A percentile compares a stretch with the other conserved stretches of the same genome.
Evolutionary conservation across 345 rosid species (phyloP).

Genomic region (Anastatica hierochuntica): DNA sequence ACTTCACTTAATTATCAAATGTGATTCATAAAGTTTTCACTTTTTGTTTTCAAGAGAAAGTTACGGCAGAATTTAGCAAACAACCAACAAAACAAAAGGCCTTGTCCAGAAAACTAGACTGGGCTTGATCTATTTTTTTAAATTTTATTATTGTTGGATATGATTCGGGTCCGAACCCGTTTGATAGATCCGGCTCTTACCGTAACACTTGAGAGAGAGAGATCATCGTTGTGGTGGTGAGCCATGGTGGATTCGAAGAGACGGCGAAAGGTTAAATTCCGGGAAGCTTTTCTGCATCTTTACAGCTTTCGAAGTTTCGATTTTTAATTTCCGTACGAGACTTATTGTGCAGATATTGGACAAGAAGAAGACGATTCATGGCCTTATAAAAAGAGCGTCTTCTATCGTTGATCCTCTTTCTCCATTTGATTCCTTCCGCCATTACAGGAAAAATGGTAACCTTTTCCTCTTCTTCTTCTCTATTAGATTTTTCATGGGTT

Average conservation of each 20-base stretch:
- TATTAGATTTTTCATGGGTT: too few relatives aligned
- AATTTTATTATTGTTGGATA: too few relatives aligned
- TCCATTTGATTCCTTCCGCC: constrained; percentile 48
- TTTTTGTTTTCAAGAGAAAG: too few relatives aligned
- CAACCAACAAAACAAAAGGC: too few relatives aligned
- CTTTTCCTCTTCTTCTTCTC: too few relatives aligned
- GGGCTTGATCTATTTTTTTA: too few relatives aligned
- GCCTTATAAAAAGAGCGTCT: constrained; percentile 55
- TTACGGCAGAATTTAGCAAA: too few relatives aligned
- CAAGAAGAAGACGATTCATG: constrained; percentile 52
- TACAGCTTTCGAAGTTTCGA: neutral
- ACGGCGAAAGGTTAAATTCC: constrained; percentile 31
- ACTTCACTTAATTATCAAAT: too few relatives aligned
- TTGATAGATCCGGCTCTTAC: constrained; percentile 4
- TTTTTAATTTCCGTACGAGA: neutral
- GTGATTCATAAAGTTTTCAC: too few relatives aligned
- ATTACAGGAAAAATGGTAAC: constrained; percentile 42
- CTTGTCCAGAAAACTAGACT: too few relatives aligned
- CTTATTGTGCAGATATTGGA: constrained; percentile 39
- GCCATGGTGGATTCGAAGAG: constrained; percentile 36
- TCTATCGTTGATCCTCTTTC: constrained; percentile 48
- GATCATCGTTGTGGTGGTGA: constrained; percentile 11
- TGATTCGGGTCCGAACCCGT: constrained; percentile 8
- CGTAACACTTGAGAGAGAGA: neutral
- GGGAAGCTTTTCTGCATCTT: constrained; percentile 22